Evolutionary conservation across 352 stramenopile species (phyloP), one percentile per base, ranked within the genome.

Genomic region (Pythium diclinum): DNA sequence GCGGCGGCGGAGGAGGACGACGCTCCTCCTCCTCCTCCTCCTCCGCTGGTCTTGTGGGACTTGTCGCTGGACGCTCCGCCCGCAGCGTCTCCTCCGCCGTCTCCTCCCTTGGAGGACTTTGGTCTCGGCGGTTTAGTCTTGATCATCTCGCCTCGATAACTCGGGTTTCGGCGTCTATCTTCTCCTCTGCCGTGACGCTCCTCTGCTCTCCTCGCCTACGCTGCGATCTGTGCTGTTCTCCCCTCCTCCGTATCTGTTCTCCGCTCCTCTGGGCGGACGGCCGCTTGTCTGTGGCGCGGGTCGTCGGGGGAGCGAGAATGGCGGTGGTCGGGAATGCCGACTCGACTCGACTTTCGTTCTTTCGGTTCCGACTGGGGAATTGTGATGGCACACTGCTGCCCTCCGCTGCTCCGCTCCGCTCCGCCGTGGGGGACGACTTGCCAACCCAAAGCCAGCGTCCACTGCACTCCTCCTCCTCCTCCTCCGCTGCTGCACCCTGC

Each of bases 351-450:
- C 47, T 51, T 47, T 71, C 65, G 58, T 71, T 71, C 65, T 67
- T 58, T 66, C 65, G 48, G 32, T 32, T 54, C 25, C 30, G 13
- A 54, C 32, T 21, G 25, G 56, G 66, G 49, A 72, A 72, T 59
- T 72, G 66, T 68, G 66, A 72, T 72, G 66, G 66, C 60, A 65
- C 55, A 65, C 65, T 49, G 40, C 21, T 59, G 56, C 36, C 30
- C 49, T 23, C 28, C 34, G 33, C 58, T 63, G 30, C 63, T 70
- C 63, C 56, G 34, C 53, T 53, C 49, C 46, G 40, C 46, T 71
- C 58, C 54, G 38, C 36, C 30, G 33, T 46, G 42, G 40, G 17
- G 28, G 38, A 49, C 14, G n/a, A 7, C 3, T 25, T 32, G 23
- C 47, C 49, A 40, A 52, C 14, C 32, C 46, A 57, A 46, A 46